Evolutionary conservation across 169 alveolate species (phyloP), one percentile per base, ranked within the genome.

Genomic region (Cryptosporidium xiaoi): DNA sequence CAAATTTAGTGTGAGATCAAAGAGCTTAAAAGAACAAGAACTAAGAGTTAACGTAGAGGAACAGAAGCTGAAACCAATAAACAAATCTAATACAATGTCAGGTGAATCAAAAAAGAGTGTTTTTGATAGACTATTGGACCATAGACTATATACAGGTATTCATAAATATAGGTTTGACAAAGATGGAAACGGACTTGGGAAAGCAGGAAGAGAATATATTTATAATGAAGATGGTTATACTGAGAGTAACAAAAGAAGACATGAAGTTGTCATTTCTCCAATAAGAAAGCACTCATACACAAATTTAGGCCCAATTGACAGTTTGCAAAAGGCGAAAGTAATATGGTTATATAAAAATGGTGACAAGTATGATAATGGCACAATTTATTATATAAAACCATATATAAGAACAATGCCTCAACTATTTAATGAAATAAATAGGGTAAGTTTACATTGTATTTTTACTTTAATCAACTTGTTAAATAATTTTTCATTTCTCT

Each of bases 261-360:
- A 91, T 56, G 97, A 94, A 82, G 96, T 94, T 10, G 92, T 91
- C 64, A 82, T 95, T 10, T 84, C 97, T 2, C 94, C 90, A 31
- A 36, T 87, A 29, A 83, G 89, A 29, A 55, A 62, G 20, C 90
- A 83, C 27, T 82, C 71, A 67, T 46, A 51, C 24, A 18, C 82
- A 16, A 51, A 34, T 66, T 44, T 83, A 64, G 51, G 84, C 84
- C 16, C 92, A 90, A 27, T 91, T 89, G 56, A 89, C 92, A 7
- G 90, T 93, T 7, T 96, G 96, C 40, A 89, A 29, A 89, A 93
- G 2, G 97, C 98, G 1, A 94, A 93, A 55, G 84, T 91, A 29
- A 93, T 95, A 60, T 95, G 97, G 97, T 92, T 95, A 4, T 95
- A 92, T 90, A 93, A 95, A 65, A 95, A 95, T 83, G 97, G 97